Base-by-base conservation (phyloP, 2,329 filamentous ascomycete genomes). In the Orbilia javanica region DNA sequence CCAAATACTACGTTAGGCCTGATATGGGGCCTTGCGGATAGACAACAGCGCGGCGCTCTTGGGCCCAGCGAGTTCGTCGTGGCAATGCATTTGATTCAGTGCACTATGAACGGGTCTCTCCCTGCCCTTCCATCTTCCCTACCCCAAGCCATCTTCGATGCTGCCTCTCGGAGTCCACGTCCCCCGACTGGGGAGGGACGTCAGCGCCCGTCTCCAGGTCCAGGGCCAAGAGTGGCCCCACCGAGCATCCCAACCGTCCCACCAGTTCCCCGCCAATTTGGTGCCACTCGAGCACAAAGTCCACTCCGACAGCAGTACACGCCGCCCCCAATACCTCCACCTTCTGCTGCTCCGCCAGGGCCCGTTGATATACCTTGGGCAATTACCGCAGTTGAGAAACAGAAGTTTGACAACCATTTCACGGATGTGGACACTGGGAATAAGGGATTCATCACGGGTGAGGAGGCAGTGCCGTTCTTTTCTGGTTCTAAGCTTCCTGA, bases 11-110 rank as follows among this genome's bases (percentile, higher is more conserved):
- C 92, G 10, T 87, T 99, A 34, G 94, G 94, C n/a, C 90, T 92
- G 81, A 97, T 99, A 86, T 99, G 96, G 96, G 94, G 92, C 82
- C 88, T 99, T 79, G 92, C 94, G 22, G 96, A 99, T 83, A 96
- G 93, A 0, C 94, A 97, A 84, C 94, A 97, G 85, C 90, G 94
- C 66, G 96, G 96, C 63, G 90, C 92, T 34, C 87, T 99, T 39
- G 92, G 94, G 73, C 88, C 91, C 81, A 95, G 94, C 13, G 96
- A 98, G 82, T 99, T 99, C 83, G 92, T 97, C 83, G 96, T 99
- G 82, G 96, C 96, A 53, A 99, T 99, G 96, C 96, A 99, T 84
- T 87, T 99, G 78, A 88, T 99, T 79, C 95, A 93, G 13, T 97
- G 94, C 11, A 93, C 93, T 85, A 97, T 97, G 86, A 92, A 90